Evolutionary conservation across 2,329 filamentous ascomycete species (phyloP).

Genomic region (Colletotrichum tamarilloi): DNA sequence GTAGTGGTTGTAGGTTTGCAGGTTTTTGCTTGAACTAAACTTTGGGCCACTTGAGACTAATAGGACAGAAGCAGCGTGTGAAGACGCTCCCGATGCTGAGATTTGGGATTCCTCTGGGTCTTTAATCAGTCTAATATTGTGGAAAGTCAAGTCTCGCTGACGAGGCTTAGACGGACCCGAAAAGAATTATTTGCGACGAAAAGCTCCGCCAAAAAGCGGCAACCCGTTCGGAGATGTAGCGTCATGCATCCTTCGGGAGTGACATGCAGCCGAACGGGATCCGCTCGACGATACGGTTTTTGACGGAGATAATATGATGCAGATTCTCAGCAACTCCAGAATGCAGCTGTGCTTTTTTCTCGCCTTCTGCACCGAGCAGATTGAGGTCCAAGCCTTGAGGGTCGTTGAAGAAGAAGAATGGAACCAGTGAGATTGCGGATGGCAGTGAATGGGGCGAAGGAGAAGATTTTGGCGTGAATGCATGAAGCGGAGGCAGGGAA

Average conservation of each 20-base stretch:
- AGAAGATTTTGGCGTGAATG: slow-evolving; percentile 26
- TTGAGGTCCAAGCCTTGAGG: background rate
- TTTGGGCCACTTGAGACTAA: background rate
- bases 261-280: slow-evolving; percentile 7
- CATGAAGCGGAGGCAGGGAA: slow-evolving; percentile 33
- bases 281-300: background rate
- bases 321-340: background rate
- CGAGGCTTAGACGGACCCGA: background rate
- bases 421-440: slow-evolving; percentile 17
- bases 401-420: slow-evolving; percentile 15
- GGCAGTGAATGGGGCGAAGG: slow-evolving; percentile 12
- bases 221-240: slow-evolving; percentile 11
- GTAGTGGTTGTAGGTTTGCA: background rate
- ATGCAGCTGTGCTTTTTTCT: background rate
- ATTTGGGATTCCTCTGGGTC: background rate
- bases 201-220: background rate
- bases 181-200: background rate
- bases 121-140: background rate
- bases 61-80: background rate
- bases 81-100: background rate
- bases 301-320: background rate
- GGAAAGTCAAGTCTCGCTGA: background rate
- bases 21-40: slow-evolving; percentile 11
- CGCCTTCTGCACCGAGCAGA: background rate
- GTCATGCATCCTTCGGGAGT: slow-evolving; percentile 11